Base-by-base conservation (phyloP, 139 green algal genomes). In the Tetradesmus obliquus region DNA sequence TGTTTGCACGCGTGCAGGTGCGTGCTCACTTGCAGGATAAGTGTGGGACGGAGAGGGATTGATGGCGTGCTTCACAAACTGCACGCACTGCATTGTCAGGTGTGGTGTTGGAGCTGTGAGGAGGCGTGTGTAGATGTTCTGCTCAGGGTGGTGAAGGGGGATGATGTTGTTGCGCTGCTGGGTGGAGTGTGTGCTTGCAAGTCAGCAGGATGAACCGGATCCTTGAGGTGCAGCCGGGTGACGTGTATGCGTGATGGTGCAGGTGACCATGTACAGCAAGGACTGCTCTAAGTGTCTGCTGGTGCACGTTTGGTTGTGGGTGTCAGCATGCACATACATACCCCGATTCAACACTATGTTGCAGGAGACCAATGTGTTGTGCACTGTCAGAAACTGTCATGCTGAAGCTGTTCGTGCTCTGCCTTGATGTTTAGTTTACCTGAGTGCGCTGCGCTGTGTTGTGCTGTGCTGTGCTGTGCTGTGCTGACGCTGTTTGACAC, bases 401-500 rank as follows among this genome's bases (percentile, higher is more conserved):
- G 4, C 13, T 53, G 13, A 10, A 5, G 24, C 9, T 7, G 76
- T 54, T 83, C 13, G 69, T 53, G 7, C 24, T 53, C 76, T 54
- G 24, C 19, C 13, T 83, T 15, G 2, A 71, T 71, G 60, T 45
- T 45, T 45, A 45, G 32, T 76, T 4, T 5, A 4, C 17, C 66
- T 4, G 66, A 84, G 55, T 22, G 55, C 19, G 24, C n/a, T 24
- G 79, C 79, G n/a, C 5, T 84, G 79, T 84, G 15, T 84, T 32
- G n/a, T 84, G 79, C 13, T 84, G 79, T 60, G 72, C 72, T 72
- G 60, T 72, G 72, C 72, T 81, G 72, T 81, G 72, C 15, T 87
- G 54, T 58, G 55, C 82, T 97, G 94, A 93, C 58, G 54, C 95
- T 3, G 96, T 95, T 93, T 97, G 74, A 96, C 91, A 1, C 91